These are phyloP conservation scores for Diaporthe sp. DNA, from an alignment of 2,329 filamentous ascomycete genomes.

Conservation along the genomic window DNA sequence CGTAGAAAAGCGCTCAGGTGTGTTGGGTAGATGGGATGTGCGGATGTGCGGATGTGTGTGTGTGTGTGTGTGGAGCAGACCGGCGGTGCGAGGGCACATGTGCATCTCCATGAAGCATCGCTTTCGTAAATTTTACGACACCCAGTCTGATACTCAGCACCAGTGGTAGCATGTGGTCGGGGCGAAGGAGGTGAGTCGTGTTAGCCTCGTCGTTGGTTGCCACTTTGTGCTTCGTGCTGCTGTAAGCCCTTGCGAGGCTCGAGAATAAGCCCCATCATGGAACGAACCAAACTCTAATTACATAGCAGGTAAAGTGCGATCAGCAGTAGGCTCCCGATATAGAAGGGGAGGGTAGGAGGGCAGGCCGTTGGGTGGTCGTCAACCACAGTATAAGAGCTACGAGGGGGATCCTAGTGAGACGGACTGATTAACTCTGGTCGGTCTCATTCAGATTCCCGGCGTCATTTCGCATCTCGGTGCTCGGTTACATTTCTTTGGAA, in stretches of 20 bases:
- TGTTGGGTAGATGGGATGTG: not conserved
- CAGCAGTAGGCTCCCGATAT: conserved; percentile 1
- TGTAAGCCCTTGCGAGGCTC: conserved; percentile 28
- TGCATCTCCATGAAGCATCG: conserved; percentile 3
- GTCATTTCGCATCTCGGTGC: not conserved
- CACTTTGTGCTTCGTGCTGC: not conserved
- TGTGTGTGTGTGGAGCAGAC: conserved; percentile 19
- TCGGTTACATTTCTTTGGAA: not conserved
- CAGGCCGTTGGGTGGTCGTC: not conserved
- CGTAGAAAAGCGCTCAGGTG: not conserved
- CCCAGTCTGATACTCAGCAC: not conserved
- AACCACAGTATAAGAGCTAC: not conserved
- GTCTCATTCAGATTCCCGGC: not conserved
- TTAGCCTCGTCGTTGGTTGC: not conserved
- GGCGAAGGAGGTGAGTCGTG: not conserved
- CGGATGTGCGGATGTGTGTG: too few species aligned
- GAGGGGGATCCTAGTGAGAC: not conserved
- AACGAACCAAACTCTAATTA: conserved; percentile 4
- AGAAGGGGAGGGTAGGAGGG: not conserved
- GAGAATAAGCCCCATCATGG: not conserved
- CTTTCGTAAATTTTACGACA: conserved; percentile 6
- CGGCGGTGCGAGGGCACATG: conserved; percentile 2
- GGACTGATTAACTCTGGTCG: conserved; percentile 9
- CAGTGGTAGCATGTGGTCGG: conserved; percentile 4
- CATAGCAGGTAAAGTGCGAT: not conserved